Base-by-base conservation (phyloP, 75 land plant species). In the Ceratopteris richardii region DNA sequence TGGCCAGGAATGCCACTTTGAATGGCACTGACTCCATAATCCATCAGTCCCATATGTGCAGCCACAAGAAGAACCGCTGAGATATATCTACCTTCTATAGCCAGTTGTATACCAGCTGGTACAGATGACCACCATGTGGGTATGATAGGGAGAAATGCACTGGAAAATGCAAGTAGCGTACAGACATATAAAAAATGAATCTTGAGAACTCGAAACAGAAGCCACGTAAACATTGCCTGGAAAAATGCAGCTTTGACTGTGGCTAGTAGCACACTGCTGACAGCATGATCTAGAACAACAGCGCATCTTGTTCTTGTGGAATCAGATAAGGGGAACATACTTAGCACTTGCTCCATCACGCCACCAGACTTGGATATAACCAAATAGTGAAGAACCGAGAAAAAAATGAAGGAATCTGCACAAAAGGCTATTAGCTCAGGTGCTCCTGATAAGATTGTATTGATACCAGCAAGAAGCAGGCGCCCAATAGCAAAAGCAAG, bases 321-420 rank as follows among this genome's bases (percentile, higher is more conserved):
- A 6, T 69, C 66, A 1, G 86, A 79, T 1, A 93, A 71, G 0
- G 98, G 94, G 61, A 93, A 51, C 90, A 93, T 78, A 18, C 62
- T 41, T 42, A 93, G 59, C 0, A 70, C 87, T 36, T 88, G 98
- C 43, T 85, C 80, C 22, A 85, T 85, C 22, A 81, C 98, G 11
- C 98, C 98, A 20, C 98, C 98, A 16, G 84, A 78, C 48, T 88
- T 84, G 1, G 98, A 80, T 1, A 88, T 85, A 31, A 88, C 83
- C 7, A 93, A 78, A 46, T 82, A 85, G 50, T 85, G 86, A 52
- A 93, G 63, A 27, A 93, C 71, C 81, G 78, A 82, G 28, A 82
- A 65, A 67, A 88, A 93, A 9, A 93, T 74, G 48, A 77, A 66
- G 20, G 77, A 61, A 27, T 88, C 86, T 1, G 94, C 78, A 9